These are phyloP conservation scores for Pisolithus microcarpus DNA, from an alignment of 768 basidiomycete genomes.

Conservation along the genomic window DNA sequence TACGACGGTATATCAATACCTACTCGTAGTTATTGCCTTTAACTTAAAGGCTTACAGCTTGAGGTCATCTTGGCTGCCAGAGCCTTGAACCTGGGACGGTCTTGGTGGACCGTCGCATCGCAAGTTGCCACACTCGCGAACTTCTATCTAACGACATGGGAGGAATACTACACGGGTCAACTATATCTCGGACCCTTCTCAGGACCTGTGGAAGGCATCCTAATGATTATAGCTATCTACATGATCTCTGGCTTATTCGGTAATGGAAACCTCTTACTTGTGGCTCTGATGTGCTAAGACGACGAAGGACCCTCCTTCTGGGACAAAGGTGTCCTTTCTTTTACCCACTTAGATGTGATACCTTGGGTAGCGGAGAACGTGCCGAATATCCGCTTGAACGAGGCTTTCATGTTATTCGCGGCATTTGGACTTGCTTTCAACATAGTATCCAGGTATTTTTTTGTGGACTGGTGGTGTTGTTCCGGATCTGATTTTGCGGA, in stretches of 20 bases:
- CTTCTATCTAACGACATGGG: conserved; percentile 74
- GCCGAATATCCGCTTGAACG: conserved; percentile 73
- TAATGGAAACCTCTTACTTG: conserved; percentile 20
- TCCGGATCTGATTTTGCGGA: conserved; percentile 1
- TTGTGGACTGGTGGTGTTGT: neutral
- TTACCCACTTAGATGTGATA: conserved; percentile 48
- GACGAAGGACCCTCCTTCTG: conserved; percentile 66
- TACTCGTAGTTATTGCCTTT: neutral
- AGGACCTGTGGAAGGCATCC: conserved; percentile 93
- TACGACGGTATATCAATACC: conserved; percentile 59
- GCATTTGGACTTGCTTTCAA: conserved; percentile 69
- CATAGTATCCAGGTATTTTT: conserved; percentile 56
- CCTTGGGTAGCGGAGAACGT: conserved; percentile 39
- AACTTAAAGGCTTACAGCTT: conserved; percentile 41
- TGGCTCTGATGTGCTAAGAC: neutral
- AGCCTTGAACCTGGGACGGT: conserved; percentile 85
- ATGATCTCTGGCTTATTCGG: conserved; percentile 72
- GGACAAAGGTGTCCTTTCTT: conserved; percentile 62
- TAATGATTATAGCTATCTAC: conserved; percentile 76
- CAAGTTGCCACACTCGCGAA: conserved; percentile 63
- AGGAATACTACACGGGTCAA: conserved; percentile 86
- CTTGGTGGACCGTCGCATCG: conserved; percentile 95
- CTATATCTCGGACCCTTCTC: conserved; percentile 90
- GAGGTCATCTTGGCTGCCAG: conserved; percentile 77
- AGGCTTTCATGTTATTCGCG: conserved; percentile 80